A percentile compares a stretch with the other conserved stretches of the same genome.
Evolutionary conservation across 2,329 filamentous ascomycete genomes (phyloP).

Genomic region (Cladophialophora exuberans): DNA sequence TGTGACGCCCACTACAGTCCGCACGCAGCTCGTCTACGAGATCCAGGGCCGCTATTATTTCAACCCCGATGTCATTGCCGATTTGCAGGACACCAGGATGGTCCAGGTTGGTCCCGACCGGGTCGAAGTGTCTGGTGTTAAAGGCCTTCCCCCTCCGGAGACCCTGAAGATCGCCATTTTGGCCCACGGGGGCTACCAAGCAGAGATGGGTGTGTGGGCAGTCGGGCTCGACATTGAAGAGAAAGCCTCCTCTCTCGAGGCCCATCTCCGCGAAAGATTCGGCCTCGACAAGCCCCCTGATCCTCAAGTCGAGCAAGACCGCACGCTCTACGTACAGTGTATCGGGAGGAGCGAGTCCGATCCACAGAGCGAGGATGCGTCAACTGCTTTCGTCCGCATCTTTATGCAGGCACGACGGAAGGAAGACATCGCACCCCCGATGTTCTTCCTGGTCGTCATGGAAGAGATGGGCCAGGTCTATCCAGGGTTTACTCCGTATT

Average conservation of each 20-base stretch:
- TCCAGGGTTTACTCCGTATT: no score
- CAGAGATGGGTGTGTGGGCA: slow-evolving; percentile 48
- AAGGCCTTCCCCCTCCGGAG: slow-evolving; percentile 48
- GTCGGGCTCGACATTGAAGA: slow-evolving; percentile 49
- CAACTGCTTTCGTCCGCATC: no score
- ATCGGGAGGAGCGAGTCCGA: no score
- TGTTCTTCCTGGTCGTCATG: no score
- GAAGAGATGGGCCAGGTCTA: no score
- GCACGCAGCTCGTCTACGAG: slow-evolving; percentile 54
- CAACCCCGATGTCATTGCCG: slow-evolving; percentile 51
- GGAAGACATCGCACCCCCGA: no score
- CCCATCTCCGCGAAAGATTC: slow-evolving; percentile 22
- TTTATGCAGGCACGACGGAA: no score
- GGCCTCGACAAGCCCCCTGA: no score
- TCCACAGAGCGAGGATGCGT: no score
- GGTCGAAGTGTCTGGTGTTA: slow-evolving; percentile 46
- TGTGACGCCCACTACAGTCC: slow-evolving; percentile 44
- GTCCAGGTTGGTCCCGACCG: slow-evolving; percentile 39
- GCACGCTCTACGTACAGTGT: no score
- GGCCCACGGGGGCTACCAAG: slow-evolving; percentile 53
- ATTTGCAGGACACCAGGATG: slow-evolving; percentile 42
- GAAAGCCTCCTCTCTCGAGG: slow-evolving; percentile 41
- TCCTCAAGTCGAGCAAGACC: no score
- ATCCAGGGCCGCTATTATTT: slow-evolving; percentile 53
- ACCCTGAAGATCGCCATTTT: slow-evolving; percentile 56